phyloP scores from a whole-genome alignment of 2,329 filamentous ascomycete genomes.

The Macroventuria anomochaeta region DNA sequence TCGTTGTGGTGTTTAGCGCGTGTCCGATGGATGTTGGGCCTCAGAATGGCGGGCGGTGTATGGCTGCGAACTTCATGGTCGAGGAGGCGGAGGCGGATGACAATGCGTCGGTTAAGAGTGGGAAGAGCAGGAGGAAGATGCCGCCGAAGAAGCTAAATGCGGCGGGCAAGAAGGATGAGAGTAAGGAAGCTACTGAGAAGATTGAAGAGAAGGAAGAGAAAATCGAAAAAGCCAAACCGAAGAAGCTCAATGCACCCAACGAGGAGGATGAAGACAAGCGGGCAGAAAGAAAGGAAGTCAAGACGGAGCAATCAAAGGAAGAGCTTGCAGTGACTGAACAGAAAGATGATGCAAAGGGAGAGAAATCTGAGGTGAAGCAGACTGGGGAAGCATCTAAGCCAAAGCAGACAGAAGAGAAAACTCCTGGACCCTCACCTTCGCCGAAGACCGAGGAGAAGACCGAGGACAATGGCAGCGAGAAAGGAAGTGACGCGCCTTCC shows the following conservation, averaged over 20 bases:
- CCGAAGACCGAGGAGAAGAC: slow-evolving; percentile 9
- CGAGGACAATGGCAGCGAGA: background rate
- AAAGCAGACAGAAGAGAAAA: slow-evolving; percentile 8
- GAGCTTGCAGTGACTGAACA: too few relatives aligned
- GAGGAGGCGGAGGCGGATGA: slow-evolving; percentile 41
- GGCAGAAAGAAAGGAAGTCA: background rate
- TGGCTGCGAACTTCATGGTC: slow-evolving; percentile 50
- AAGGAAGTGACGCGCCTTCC: slow-evolving; percentile 2
- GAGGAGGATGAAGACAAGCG: background rate
- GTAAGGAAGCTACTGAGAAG: background rate
- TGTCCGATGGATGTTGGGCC: slow-evolving; percentile 48
- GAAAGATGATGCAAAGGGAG: slow-evolving; percentile 8
- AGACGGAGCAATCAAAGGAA: too few relatives aligned
- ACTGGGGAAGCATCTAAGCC: slow-evolving; percentile 2
- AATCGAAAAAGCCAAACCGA: slow-evolving; percentile 7
- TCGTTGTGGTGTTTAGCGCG: slow-evolving; percentile 48
- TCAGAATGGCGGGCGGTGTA: slow-evolving; percentile 47
- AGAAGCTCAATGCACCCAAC: slow-evolving; percentile 7
- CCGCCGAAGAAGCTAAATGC: slow-evolving; percentile 26
- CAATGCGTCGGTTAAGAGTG: slow-evolving; percentile 22
- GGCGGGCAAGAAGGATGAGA: slow-evolving; percentile 4
- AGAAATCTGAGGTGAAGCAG: slow-evolving; percentile 19
- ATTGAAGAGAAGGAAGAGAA: background rate
- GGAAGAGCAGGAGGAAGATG: slow-evolving; percentile 25
- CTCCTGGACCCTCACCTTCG: background rate